phyloP scores from a whole-genome alignment of 2,329 filamentous ascomycete species.

The Penicillium palitans region DNA sequence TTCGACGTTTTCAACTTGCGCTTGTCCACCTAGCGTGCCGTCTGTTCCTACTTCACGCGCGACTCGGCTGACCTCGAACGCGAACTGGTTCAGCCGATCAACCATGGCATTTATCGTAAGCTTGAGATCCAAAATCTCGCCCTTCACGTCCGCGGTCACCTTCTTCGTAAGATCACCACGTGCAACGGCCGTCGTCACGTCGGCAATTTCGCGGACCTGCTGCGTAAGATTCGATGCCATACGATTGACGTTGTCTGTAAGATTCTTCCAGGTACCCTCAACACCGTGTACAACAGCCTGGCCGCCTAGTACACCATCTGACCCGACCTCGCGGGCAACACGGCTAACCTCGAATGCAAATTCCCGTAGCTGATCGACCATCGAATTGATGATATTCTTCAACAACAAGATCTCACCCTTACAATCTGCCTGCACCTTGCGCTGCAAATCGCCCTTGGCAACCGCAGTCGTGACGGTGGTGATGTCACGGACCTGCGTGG shows the following conservation, averaged over 20 bases:
- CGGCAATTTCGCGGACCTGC: slow-evolving; percentile 92
- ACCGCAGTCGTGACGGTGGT: slow-evolving; percentile 71
- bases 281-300: slow-evolving; percentile 93
- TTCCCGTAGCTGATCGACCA: slow-evolving; percentile 93
- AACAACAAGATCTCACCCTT: slow-evolving; percentile 87
- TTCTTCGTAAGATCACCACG: slow-evolving; percentile 90
- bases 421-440: slow-evolving; percentile 88
- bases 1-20: slow-evolving; percentile 61
- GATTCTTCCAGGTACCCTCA: slow-evolving; percentile 89
- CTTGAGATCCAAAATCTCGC: slow-evolving; percentile 89
- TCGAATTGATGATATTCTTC: slow-evolving; percentile 95
- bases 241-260: slow-evolving; percentile 89
- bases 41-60: slow-evolving; percentile 62
- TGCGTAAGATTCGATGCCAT: slow-evolving; percentile 97
- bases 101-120: slow-evolving; percentile 73
- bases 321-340: slow-evolving; percentile 89
- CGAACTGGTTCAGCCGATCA: slow-evolving; percentile 60
- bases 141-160: slow-evolving; percentile 84
- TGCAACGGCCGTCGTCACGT: slow-evolving; percentile 90
- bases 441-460: slow-evolving; percentile 79
- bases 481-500: slow-evolving; percentile 89
- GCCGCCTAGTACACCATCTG: slow-evolving; percentile 84
- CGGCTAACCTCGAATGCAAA: slow-evolving; percentile 94
- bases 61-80: slow-evolving; percentile 62
- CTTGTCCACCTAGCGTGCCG: slow-evolving; percentile 60